Conservation (phyloP, 1,284 basidiomycete species). For the Cutaneotrichosporon arboriforme region DNA sequence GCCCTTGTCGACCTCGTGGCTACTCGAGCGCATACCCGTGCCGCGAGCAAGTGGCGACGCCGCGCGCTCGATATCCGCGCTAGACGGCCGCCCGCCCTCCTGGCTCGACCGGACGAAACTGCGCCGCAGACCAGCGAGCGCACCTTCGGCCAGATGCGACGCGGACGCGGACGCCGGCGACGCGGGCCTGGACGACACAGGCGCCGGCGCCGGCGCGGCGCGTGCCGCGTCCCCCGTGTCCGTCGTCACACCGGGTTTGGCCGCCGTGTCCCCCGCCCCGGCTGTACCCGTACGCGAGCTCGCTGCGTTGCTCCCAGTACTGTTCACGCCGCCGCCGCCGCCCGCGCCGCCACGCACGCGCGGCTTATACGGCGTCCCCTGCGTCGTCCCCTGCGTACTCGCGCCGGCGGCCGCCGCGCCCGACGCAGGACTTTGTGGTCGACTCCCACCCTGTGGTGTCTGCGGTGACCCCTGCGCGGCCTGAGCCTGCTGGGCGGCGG, state of each 20-base stretch:
- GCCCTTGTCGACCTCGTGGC: no score
- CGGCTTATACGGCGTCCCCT: background rate
- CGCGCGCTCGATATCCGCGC: background rate
- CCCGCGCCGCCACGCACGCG: conserved; percentile 1
- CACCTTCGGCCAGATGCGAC: conserved; percentile 34
- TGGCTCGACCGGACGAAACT: conserved; percentile 21
- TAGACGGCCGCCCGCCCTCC: conserved; percentile 7
- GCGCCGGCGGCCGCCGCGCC: no score
- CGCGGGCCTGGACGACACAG: background rate
- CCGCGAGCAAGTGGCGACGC: no score
- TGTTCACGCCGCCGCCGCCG: no score
- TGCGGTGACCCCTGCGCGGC: no score
- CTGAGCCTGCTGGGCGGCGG: conserved; percentile 8
- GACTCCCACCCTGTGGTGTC: no score
- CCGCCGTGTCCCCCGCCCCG: background rate
- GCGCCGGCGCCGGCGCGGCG: background rate
- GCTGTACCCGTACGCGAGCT: no score
- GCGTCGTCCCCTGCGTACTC: no score
- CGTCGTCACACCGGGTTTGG: no score
- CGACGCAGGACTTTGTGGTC: background rate
- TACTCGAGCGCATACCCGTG: no score
- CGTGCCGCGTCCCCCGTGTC: no score
- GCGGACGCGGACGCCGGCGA: background rate
- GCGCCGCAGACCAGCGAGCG: conserved; percentile 32
- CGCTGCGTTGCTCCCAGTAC: no score